These are phyloP conservation scores for Arthrobotrys pseudoclavata DNA, from an alignment of 2,329 filamentous ascomycete species.

Conservation along the genomic window DNA sequence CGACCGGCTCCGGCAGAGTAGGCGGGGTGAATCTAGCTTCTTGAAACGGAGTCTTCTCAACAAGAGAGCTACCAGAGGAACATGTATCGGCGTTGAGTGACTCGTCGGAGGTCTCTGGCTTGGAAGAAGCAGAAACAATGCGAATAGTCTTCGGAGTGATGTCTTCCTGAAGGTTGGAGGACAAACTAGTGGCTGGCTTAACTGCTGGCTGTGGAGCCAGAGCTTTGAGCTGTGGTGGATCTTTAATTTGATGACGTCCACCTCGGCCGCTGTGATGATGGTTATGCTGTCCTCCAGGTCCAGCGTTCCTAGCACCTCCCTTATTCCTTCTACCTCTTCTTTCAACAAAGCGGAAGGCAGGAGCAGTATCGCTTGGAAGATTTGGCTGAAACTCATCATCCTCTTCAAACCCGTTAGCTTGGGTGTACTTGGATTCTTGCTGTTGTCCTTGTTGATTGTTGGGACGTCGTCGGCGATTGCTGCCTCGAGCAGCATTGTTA, in stretches of 20 bases:
- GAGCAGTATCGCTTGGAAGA: conserved; percentile 47
- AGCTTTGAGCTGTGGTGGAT: neutral
- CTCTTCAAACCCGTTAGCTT: conserved; percentile 11
- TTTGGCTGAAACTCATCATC: conserved; percentile 43
- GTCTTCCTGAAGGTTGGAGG: conserved; percentile 9
- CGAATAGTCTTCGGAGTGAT: conserved; percentile 22
- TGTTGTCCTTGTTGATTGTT: conserved; percentile 6
- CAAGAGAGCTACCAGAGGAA: neutral
- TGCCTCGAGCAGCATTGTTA: conserved; percentile 1
- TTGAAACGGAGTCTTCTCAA: conserved; percentile 7
- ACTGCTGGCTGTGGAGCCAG: neutral
- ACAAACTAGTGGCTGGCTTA: neutral
- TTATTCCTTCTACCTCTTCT: neutral
- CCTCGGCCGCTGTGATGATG: neutral
- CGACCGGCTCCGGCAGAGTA: conserved; percentile 2
- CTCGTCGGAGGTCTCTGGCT: conserved; percentile 4
- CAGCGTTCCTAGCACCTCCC: conserved; percentile 1
- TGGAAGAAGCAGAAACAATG: conserved; percentile 3
- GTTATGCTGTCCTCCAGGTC: conserved; percentile 8
- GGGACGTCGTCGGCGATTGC: conserved; percentile 14
- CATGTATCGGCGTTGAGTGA: neutral
- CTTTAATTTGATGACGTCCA: neutral
- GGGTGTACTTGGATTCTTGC: conserved; percentile 17
- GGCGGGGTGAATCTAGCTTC: conserved; percentile 1
- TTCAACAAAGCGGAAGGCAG: conserved; percentile 50